Evolutionary conservation across 2,329 filamentous ascomycete genomes (phyloP), one percentile per base, ranked within the genome.

Genomic region (Penicillium sp.): DNA sequence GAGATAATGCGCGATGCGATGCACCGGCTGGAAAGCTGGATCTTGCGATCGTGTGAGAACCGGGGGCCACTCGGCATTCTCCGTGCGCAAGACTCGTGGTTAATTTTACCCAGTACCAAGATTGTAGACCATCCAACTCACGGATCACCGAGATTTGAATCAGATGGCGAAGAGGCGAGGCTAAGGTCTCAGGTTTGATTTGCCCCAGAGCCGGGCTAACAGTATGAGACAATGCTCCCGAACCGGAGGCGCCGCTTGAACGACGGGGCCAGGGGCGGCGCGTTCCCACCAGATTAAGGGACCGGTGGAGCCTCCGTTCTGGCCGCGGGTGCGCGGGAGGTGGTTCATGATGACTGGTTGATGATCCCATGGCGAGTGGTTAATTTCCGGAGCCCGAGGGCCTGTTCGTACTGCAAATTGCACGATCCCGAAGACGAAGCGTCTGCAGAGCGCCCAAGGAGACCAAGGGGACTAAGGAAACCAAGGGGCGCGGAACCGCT

Each of bases 281-380:
- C 23, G 39, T 45, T 42, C 29, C 38, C 39, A 30, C 23, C 36
- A 51, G 45, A 49, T 51, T 53, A 49, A 53, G 50, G 50, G 50
- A 47, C 41, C 14, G 20, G 50, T 53, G 50, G 50, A n/a, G 25
- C 25, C 21, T 4, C 14, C 10, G 25, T 27, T 27, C 25, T 9
- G 25, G 25, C 25, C 11, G 14, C 25, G 14, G 14, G n/a, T n/a
- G n/a, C n/a, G n/a, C n/a, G n/a, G n/a, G 21, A 7, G 21, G 21
- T 7, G 21, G 21, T 23, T 23, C 7, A 42, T 36, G 31, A 19
- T 20, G 8, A 17, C 34, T 17, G 11, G 21, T 23, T 11, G 21
- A 11, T 23, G 21, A 23, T 23, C 7, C 7, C 21, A 11, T 7
- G 11, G 21, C 21, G 11, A 23, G 21, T 27, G 27, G 35, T 19